These are phyloP conservation scores for Pythium monospermum DNA, from an alignment of 352 stramenopile species.

Conservation along the genomic window DNA sequence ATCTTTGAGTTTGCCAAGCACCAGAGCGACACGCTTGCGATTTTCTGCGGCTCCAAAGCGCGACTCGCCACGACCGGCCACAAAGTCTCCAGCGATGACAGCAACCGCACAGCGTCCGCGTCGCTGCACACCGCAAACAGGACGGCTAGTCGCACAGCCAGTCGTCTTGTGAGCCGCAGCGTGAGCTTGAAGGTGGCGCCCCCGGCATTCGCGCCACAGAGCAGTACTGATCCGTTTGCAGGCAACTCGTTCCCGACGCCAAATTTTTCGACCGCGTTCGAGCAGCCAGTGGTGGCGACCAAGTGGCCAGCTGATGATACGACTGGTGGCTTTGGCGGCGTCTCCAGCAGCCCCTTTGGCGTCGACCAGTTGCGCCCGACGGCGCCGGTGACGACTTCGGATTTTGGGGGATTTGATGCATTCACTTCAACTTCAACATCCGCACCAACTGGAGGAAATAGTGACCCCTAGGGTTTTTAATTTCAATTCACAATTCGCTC, in stretches of 20 bases:
- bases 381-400: constrained; percentile 3
- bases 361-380: constrained; percentile 13
- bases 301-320: constrained; percentile 3
- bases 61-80: neutral
- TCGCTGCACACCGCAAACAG: constrained; percentile 10
- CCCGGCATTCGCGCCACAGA: neutral
- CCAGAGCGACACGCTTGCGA: constrained; percentile 26
- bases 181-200: neutral
- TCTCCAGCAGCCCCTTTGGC: constrained; percentile 3
- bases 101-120: neutral
- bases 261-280: neutral
- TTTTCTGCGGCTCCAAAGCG: constrained; percentile 30
- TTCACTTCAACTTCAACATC: neutral
- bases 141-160: constrained; percentile 4
- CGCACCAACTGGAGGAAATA: neutral
- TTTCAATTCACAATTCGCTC: too few species aligned
- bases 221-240: constrained; percentile 17
- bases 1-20: constrained; percentile 41
- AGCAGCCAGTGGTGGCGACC: neutral
- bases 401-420: neutral
- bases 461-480: constrained; percentile 19
- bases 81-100: neutral
- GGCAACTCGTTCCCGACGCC: constrained; percentile 1
- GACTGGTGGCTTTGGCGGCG: neutral
- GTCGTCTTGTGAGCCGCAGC: constrained; percentile 6